A percentile compares a stretch with the other conserved stretches of the same genome.
Conservation (phyloP, 1,284 basidiomycete species). For the Apiotrichum domesticum region DNA sequence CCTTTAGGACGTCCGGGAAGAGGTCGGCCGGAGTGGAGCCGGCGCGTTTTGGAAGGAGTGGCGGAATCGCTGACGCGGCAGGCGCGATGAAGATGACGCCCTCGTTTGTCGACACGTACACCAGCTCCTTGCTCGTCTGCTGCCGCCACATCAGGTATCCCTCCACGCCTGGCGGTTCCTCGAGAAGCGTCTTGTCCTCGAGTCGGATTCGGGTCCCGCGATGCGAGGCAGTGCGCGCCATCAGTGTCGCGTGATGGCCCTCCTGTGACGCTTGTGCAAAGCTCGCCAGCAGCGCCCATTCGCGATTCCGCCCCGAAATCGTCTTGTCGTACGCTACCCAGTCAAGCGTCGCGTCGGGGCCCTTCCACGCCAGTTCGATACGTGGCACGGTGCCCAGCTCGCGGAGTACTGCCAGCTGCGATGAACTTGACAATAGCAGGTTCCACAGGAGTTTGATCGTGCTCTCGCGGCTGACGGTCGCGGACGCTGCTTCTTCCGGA, state of each 20-base stretch:
- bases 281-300: conserved; percentile 42
- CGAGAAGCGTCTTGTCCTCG: conserved; percentile 33
- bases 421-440: conserved; percentile 23
- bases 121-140: conserved; percentile 17
- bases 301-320: conserved; percentile 27
- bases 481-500: conserved; percentile 26
- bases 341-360: conserved; percentile 33
- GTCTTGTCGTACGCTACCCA: conserved; percentile 40
- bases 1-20: conserved; percentile 29
- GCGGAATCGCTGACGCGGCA: conserved; percentile 27
- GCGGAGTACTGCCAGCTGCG: conserved; percentile 23
- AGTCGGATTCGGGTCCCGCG: conserved; percentile 26
- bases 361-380: conserved; percentile 41
- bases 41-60: conserved; percentile 25
- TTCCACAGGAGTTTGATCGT: conserved; percentile 30
- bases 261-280: conserved; percentile 15
- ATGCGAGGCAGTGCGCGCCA: conserved; percentile 38
- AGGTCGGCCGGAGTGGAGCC: conserved; percentile 30
- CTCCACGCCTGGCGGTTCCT: conserved; percentile 42
- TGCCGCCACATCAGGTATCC: conserved; percentile 34
- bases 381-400: conserved; percentile 20
- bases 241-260: conserved; percentile 20
- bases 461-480: conserved; percentile 18
- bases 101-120: conserved; percentile 38
- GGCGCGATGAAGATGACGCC: conserved; percentile 35